Conservation (phyloP, 176 grass and related monocot species). For the Phyllostachys edulis region DNA sequence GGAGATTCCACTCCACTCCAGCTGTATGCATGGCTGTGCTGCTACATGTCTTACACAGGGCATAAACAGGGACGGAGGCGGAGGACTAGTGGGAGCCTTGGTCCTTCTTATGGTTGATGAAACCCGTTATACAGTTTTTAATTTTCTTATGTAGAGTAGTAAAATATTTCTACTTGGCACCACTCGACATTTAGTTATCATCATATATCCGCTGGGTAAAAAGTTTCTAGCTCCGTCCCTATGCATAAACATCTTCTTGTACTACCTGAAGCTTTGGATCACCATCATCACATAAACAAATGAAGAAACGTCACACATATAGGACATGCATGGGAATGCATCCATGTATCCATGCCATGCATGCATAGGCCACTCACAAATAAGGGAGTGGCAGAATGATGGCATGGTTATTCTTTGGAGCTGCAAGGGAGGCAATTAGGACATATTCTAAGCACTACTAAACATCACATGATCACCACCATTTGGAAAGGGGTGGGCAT, state of each 20-base stretch:
- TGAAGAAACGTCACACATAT: not conserved
- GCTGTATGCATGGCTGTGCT: not conserved
- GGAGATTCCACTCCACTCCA: slow-evolving; percentile 2
- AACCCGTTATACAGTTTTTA: no score
- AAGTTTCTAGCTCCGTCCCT: no score
- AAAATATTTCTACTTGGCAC: no score
- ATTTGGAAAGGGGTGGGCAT: slow-evolving; percentile 25
- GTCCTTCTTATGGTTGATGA: no score
- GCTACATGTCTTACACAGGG: slow-evolving; percentile 40
- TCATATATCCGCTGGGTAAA: no score
- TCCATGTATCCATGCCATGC: not conserved
- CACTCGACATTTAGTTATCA: no score
- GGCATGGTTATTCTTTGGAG: slow-evolving; percentile 16
- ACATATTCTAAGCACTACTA: slow-evolving; percentile 42
- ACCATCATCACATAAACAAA: slow-evolving; percentile 19
- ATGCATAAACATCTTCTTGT: not conserved
- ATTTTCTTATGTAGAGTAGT: no score
- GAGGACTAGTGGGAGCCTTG: no score
- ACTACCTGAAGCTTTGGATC: not conserved
- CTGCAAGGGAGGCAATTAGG: slow-evolving; percentile 16
- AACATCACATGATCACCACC: slow-evolving; percentile 59
- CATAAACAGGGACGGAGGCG: not conserved
- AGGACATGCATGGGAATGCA: not conserved
- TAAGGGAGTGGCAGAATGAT: slow-evolving; percentile 29
- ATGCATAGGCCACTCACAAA: not conserved